Conservation (phyloP, 129 eudicot species). For the Heracleum sosnowskyi region DNA sequence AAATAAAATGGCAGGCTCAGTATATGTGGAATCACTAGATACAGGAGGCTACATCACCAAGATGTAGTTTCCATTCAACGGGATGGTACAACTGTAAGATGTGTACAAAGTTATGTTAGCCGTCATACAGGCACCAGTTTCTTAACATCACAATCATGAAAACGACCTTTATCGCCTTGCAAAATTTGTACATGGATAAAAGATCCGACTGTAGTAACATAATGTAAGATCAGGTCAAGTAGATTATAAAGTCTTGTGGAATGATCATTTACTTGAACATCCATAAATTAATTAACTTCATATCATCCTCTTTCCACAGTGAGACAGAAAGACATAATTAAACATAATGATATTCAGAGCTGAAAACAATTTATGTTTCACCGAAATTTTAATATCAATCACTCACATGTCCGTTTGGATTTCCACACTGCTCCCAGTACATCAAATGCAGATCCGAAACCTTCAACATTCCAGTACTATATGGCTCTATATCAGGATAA, state of each 20-base stretch:
- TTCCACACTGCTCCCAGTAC: slow-evolving; percentile 94
- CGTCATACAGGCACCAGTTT: background rate
- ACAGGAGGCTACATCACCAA: background rate
- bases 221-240: background rate
- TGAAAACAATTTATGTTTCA: background rate
- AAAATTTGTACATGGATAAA: background rate
- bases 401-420: slow-evolving; percentile 92
- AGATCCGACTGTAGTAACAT: background rate
- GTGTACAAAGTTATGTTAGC: background rate
- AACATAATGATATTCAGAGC: background rate
- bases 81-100: background rate
- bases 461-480: slow-evolving; percentile 70
- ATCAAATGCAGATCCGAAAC: slow-evolving; percentile 83
- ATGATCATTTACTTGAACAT: background rate
- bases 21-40: background rate
- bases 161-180: background rate
- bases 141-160: background rate
- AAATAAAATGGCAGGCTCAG: background rate
- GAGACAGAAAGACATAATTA: background rate
- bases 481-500: slow-evolving; percentile 73
- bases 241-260: background rate
- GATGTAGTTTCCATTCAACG: background rate
- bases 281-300: background rate
- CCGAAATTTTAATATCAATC: background rate
- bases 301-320: background rate